Evolutionary conservation across 768 basidiomycete species (phyloP).

Genomic region (Pisolithus microcarpus): DNA sequence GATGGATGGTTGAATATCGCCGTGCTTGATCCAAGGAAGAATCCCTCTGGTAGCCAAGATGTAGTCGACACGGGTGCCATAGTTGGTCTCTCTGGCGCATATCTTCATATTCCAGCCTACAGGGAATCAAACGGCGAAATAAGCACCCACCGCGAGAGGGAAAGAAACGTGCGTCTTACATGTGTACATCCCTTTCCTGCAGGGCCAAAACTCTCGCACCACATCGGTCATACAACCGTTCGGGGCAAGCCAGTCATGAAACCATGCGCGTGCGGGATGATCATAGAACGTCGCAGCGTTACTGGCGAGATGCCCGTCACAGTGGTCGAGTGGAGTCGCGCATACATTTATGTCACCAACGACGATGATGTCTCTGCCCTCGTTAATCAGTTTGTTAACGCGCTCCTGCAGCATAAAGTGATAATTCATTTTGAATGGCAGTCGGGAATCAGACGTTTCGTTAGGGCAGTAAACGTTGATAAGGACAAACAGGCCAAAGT

Average conservation of each 20-base stretch:
- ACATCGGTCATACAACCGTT: slow-evolving; percentile 73
- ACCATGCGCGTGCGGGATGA: slow-evolving; percentile 67
- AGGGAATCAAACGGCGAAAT: slow-evolving; percentile 5
- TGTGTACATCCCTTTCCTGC: slow-evolving; percentile 89
- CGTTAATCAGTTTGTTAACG: slow-evolving; percentile 57
- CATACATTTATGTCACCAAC: slow-evolving; percentile 92
- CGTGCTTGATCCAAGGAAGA: slow-evolving; percentile 82
- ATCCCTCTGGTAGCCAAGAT: slow-evolving; percentile 83
- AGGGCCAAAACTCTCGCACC: slow-evolving; percentile 71
- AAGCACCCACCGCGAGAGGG: slow-evolving; percentile 5
- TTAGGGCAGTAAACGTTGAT: slow-evolving; percentile 98
- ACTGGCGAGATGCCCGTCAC: slow-evolving; percentile 69
- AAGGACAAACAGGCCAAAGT: slow-evolving; percentile 91
- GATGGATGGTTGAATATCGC: slow-evolving; percentile 76
- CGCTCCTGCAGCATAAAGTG: slow-evolving; percentile 75
- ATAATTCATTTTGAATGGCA: slow-evolving; percentile 86
- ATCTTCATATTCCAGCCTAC: slow-evolving; percentile 94
- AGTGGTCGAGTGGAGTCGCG: slow-evolving; percentile 81
- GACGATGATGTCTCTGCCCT: slow-evolving; percentile 78
- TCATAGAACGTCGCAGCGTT: slow-evolving; percentile 45
- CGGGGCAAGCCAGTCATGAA: slow-evolving; percentile 64
- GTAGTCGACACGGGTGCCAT: slow-evolving; percentile 89
- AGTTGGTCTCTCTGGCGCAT: slow-evolving; percentile 86
- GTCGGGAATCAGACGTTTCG: slow-evolving; percentile 75
- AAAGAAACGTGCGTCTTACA: slow-evolving; percentile 48